Base-by-base conservation (phyloP, 805 yeast species). In the Zygoascus ofunaensis region DNA sequence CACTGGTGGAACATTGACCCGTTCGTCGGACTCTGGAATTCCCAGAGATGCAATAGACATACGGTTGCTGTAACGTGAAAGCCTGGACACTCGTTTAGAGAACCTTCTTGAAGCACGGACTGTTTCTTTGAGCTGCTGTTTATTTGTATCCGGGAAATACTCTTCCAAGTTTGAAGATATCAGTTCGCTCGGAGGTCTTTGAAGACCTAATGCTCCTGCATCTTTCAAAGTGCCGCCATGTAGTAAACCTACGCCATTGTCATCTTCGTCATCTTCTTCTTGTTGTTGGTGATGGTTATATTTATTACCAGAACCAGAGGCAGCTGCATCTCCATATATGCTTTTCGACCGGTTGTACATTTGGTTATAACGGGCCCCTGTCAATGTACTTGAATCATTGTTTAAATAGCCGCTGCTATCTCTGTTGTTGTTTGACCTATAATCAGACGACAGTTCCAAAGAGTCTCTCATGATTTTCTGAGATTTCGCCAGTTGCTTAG, bases 101-200 rank as follows among this genome's bases (percentile, higher is more conserved):
- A 85, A 74, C 43, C 95, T 68, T 14, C 85, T 86, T 3, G 96
- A 84, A 57, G 86, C 87, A 18, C 94, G 68, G 37, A 89, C 75
- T 1, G 95, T 89, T 45, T 81, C 79, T 49, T 82, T 82, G 49
- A 92, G 71, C 46, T 81, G 81, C 37, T 73, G 70, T 42, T 78
- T 74, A 20, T 77, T 80, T 0, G 94, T 80, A 34, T 80, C 82
- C 0, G 98, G 98, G 70, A 92, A 92, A 61, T 85, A 90, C 50
- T 89, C 95, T 1, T 87, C 81, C 51, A 90, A 67, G 57, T 90
- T 87, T 1, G 89, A 79, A 1, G 97, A 85, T 49, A 90, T 92
- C 54, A 89, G 73, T 58, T 87, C 94, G 48, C 92, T 80, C 1
- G 97, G 89, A 4, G 98, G 98, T 56, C 98, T 72, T 61, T 86